Evolutionary conservation across 2,329 filamentous ascomycete genomes (phyloP).

Genomic region (Colletotrichum lupini): DNA sequence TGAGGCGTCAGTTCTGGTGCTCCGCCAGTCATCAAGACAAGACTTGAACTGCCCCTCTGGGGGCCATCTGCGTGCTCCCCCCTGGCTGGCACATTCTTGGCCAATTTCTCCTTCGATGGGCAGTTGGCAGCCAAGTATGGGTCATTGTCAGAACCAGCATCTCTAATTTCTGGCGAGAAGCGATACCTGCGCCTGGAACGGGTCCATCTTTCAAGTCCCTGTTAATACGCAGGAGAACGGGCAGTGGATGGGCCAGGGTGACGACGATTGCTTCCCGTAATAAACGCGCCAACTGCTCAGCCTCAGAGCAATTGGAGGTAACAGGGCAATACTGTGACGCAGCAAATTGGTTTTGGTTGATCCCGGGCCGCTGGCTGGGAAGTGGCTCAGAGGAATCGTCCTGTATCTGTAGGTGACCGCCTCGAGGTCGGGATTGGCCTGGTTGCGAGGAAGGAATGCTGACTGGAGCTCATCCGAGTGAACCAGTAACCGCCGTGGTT

Average conservation of each 20-base stretch:
- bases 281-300: conserved; percentile 28
- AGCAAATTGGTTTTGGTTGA: conserved; percentile 18
- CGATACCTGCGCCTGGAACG: conserved; percentile 29
- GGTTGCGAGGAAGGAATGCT: conserved; percentile 19
- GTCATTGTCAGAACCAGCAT: conserved; percentile 25
- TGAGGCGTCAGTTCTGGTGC: conserved; percentile 20
- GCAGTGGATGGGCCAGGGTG: conserved; percentile 19
- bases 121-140: conserved; percentile 31
- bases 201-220: conserved; percentile 1
- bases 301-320: conserved; percentile 12
- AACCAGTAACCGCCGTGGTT: conserved; percentile 5
- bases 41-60: conserved; percentile 23
- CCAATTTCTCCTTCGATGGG: conserved; percentile 30
- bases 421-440: conserved; percentile 22
- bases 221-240: conserved; percentile 9
- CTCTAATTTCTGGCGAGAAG: conserved; percentile 30
- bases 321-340: conserved; percentile 12
- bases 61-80: conserved; percentile 14
- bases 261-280: conserved; percentile 27
- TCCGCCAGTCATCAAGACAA: conserved; percentile 33
- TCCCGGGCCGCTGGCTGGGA: conserved; percentile 7
- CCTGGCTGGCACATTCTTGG: conserved; percentile 30
- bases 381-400: neutral
- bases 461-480: conserved; percentile 11
- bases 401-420: neutral